Base-by-base conservation (phyloP, 768 basidiomycete species). In the Amanita fuliginea region DNA sequence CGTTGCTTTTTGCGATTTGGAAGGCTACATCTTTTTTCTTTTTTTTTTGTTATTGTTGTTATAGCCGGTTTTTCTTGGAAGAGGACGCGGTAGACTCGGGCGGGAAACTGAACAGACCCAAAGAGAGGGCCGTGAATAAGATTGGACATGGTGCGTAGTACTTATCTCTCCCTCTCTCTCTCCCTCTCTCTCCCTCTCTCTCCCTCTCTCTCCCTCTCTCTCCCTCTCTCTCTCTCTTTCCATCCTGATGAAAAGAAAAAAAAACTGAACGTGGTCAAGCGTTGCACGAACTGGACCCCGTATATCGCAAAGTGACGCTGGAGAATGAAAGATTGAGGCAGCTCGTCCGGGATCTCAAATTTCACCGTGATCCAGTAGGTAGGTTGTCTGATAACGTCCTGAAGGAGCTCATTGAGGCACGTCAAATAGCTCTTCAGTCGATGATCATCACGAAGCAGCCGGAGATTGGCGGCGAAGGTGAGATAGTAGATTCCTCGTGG, bases 371-470 rank as follows among this genome's bases (percentile, higher is more conserved):
- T 64, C 95, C 95, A 6, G 81, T 82, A 40, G 85, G 88, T 86
- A 56, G 9, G 26, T 24, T 3, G 26, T 26, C 5, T 26, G 26
- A 26, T 4, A 26, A 24, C 22, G 2, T 26, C 19, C 6, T 4
- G 33, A 10, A 30, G 0, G 30, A 18, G 42, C 22, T 18, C 16
- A n/a, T 30, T 14, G 7, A 1, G 41, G 24, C 4, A 40, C 5
- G 19, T 19, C 21, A 21, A 42, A 28, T 9, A 86, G 93, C 88
- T 2, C 69, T 94, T 28, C 92, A 95, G 60, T 90, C 87, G 2
- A 96, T 96, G 93, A 72, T 95, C 28, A 99, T 98, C 53, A 92
- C 84, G 58, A 98, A 98, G 65, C 93, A 97, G 60, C 81, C 88
- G 4, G 73, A 83, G 48, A 94, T 98, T 21, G 95, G 96, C 1